Evolutionary conservation across 2,329 filamentous ascomycete species (phyloP), one percentile per base, ranked within the genome.

Genomic region (Epichloe aotearoae): DNA sequence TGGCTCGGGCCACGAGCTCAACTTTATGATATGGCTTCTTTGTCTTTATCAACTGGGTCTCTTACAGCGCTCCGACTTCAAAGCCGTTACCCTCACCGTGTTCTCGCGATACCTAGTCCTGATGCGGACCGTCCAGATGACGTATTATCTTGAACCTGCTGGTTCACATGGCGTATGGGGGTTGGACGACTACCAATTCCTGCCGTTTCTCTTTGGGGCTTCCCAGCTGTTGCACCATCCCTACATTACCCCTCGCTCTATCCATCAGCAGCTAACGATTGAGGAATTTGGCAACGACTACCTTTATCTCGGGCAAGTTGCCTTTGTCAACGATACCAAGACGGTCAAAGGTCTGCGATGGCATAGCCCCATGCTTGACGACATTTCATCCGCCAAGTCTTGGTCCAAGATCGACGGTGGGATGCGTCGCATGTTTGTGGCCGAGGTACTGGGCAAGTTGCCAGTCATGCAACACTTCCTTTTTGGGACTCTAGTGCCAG

Each of bases 381-480:
- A 98, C 65, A 98, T 98, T 56, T 93, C 86, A 3, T 83, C 88
- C 1, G 86, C 91, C 15, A 90, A 88, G 65, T 86, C 76, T 39
- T 98, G 93, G 93, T 72, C 69, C 56, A 98, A 98, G 73, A 86
- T 98, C 47, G 90, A 97, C 65, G 84, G 77, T 26, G 93, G 93
- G 6, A 97, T 98, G 94, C 79, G 87, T 54, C 86, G 88, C 58
- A 98, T 98, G 94, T 97, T 97, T 63, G 77, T 91, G 48, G 86
- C 84, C 40, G 93, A 98, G 67, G 91, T 98, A 1, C 68, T 98
- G 48, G 83, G 86, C 34, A 98, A 98, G 68, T 66, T 98, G 50
- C 93, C 93, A 1, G 91, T 98, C 42, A 97, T 97, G 89, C 93
- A 98, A 69, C 94, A 98, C 66, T 98, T 98, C 60, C 63, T 98